phyloP scores from a whole-genome alignment of 2,329 filamentous ascomycete genomes.

The Cylindrodendrum hubeiense region DNA sequence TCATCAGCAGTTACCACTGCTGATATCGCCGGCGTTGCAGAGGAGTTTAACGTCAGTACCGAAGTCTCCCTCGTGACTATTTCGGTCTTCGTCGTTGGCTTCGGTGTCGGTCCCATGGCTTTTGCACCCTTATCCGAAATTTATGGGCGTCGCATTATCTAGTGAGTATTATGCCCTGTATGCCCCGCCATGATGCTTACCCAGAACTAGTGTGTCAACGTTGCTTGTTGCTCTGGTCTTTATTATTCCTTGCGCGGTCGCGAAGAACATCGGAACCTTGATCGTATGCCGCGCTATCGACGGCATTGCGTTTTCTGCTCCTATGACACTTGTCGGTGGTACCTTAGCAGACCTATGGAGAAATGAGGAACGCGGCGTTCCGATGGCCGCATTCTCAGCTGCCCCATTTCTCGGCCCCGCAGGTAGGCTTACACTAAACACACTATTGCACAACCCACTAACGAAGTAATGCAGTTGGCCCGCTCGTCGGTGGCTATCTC shows the following conservation, averaged over 20 bases:
- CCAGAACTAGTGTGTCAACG: not conserved
- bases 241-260: conserved; percentile 84
- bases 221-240: conserved; percentile 62
- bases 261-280: conserved; percentile 85
- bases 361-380: conserved; percentile 75
- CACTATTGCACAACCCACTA: not conserved
- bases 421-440: not conserved
- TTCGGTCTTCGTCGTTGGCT: conserved; percentile 84
- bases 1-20: conserved; percentile 82
- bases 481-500: conserved; percentile 82
- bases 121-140: conserved; percentile 78
- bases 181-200: not conserved
- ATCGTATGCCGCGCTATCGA: conserved; percentile 83
- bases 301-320: conserved; percentile 77
- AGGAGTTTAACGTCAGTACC: conserved; percentile 75
- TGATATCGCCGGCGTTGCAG: conserved; percentile 73
- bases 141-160: conserved; percentile 70
- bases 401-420: conserved; percentile 72
- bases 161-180: not conserved
- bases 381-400: conserved; percentile 85
- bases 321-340: conserved; percentile 81
- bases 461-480: conserved; percentile 56
- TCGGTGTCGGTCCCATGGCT: conserved; percentile 71
- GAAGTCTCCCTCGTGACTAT: conserved; percentile 87
- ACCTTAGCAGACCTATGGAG: conserved; percentile 86